Base-by-base conservation (phyloP, 2,329 filamentous ascomycete genomes). In the Fusarium sp. region DNA sequence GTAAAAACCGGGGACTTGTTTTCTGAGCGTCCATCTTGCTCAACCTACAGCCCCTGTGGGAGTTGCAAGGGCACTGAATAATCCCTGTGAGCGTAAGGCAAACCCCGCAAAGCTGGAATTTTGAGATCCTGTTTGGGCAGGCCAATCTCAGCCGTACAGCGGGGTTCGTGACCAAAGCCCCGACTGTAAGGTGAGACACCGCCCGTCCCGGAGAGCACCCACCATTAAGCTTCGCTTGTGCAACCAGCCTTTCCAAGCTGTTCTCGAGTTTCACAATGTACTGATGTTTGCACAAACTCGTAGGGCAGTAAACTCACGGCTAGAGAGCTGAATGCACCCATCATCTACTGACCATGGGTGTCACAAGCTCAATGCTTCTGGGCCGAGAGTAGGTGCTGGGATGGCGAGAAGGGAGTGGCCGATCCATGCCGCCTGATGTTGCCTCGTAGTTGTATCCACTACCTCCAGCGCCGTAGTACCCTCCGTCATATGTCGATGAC, bases 301-400 rank as follows among this genome's bases (percentile, higher is more conserved):
- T 58, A 49, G 36, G 58, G 52, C 41, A 36, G 39, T 44, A 49
- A 35, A 44, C 31, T 49, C 29, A 39, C 36, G 27, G 44, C 55
- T 42, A 14, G 31, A 45, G 45, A 57, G 33, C 57, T 60, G 61
- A 44, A 36, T 45, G 44, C 42, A 36, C 45, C 60, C 61, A 56
- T 79, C 74, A 89, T 74, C 86, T 84, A 57, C 86, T 83, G 72
- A 88, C 78, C 80, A 89, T 85, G 38, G 89, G 89, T 55, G 89
- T 90, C 47, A 91, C 88, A 27, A 91, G 83, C 80, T 91, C 89
- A 74, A 90, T 89, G 81, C 88, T 90, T 80, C 87, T 89, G 38
- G 88, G 88, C 50, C 89, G 84, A 72, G 87, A 84, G 79, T 89
- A 89, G 42, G 83, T 82, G 41, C 85, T 83, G 7, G 88, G 87